These are phyloP conservation scores for Fereydounia khargensis DNA, from an alignment of 1,284 basidiomycete genomes.

Conservation along the genomic window DNA sequence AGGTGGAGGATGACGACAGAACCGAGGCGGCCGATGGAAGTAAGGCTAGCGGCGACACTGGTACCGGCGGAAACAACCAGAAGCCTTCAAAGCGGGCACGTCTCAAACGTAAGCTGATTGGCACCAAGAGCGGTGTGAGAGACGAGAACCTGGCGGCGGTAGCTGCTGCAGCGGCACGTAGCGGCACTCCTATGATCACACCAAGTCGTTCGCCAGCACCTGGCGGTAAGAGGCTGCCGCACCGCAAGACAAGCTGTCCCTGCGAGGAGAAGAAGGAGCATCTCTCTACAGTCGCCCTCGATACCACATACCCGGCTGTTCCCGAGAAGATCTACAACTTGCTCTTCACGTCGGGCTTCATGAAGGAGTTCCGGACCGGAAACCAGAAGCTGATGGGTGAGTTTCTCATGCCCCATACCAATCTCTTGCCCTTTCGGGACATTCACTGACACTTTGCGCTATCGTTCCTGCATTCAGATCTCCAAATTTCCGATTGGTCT, in stretches of 20 bases:
- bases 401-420: too few species aligned
- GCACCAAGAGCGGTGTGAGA: conserved; percentile 27
- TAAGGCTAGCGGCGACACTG: conserved; percentile 24
- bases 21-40: conserved; percentile 19
- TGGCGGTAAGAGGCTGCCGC: conserved; percentile 40
- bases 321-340: conserved; percentile 94
- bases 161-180: conserved; percentile 16
- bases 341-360: conserved; percentile 93
- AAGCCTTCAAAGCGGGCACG: conserved; percentile 40
- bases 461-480: conserved; percentile 13
- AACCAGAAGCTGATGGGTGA: conserved; percentile 85
- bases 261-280: conserved; percentile 75
- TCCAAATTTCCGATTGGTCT: conserved; percentile 49
- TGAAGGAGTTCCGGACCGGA: conserved; percentile 84
- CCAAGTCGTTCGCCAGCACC: conserved; percentile 21
- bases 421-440: too few species aligned
- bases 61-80: conserved; percentile 9
- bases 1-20: conserved; percentile 27
- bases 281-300: conserved; percentile 72
- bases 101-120: conserved; percentile 42
- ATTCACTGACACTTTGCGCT: too few species aligned
- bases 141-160: conserved; percentile 27
- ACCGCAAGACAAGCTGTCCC: conserved; percentile 67
- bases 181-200: conserved; percentile 22
- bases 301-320: conserved; percentile 77